Percentiles rank a stretch among this genome's conserved stretches.
These are phyloP conservation scores for Westerdykella sp. DNA, from an alignment of 2,329 filamentous ascomycete species.

Conservation along the genomic window DNA sequence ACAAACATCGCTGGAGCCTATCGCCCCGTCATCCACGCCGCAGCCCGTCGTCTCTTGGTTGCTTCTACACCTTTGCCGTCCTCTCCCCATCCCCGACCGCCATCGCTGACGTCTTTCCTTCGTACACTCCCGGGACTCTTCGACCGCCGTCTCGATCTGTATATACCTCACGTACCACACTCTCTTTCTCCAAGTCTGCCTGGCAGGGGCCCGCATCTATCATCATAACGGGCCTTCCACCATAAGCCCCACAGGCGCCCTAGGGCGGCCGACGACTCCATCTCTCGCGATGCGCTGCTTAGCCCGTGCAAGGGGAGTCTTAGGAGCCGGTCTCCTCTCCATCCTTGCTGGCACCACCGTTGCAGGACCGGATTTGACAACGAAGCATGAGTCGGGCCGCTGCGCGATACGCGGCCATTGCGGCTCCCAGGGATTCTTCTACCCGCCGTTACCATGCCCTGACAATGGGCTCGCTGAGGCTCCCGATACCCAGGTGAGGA, in stretches of 20 bases:
- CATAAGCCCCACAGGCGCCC: conserved; percentile 7
- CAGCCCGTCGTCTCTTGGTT: no score
- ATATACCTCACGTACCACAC: not conserved
- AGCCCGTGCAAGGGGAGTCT: conserved; percentile 16
- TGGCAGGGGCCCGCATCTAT: no score
- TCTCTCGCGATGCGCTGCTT: conserved; percentile 13
- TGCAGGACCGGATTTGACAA: conserved; percentile 27
- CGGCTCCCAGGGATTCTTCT: conserved; percentile 84
- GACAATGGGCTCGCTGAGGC: conserved; percentile 79
- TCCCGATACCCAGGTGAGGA: conserved; percentile 64
- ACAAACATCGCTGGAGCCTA: not conserved
- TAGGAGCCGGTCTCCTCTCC: conserved; percentile 23
- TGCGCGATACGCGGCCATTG: conserved; percentile 90
- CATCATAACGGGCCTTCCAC: no score
- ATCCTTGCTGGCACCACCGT: conserved; percentile 23
- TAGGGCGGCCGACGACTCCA: conserved; percentile 3
- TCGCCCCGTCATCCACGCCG: no score
- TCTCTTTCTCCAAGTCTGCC: no score
- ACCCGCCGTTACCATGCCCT: conserved; percentile 81
- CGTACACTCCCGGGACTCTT: not conserved
- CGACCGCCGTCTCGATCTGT: no score
- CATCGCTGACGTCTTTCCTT: not conserved
- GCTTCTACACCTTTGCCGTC: no score
- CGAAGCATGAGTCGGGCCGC: conserved; percentile 74
- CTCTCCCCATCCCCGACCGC: no score